Base-by-base conservation (phyloP, 2,329 filamentous ascomycete species). In the Ophiostoma australiae region DNA sequence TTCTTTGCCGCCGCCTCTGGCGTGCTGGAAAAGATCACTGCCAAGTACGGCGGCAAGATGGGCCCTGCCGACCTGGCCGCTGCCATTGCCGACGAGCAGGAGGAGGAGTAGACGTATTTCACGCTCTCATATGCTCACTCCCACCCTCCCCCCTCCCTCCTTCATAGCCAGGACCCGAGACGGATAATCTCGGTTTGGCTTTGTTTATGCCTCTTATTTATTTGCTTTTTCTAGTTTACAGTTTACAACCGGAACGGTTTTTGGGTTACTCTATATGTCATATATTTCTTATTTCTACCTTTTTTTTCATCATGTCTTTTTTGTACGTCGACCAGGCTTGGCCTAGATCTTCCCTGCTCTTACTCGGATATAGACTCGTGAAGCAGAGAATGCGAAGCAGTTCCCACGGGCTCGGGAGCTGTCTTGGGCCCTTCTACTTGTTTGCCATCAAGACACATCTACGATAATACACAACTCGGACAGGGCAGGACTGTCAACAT, bases 1-100 rank as follows among this genome's bases (percentile, higher is more conserved):
- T 94, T 97, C 78, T 86, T 97, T 67, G 93, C 93, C 41, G 91
- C 93, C 1, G 88, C 88, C 69, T 86, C 90, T 1, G 91, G 90
- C 17, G 85, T 89, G 77, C 81, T 94, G 67, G 86, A 84, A 35
- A 71, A 78, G 68, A 76, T 83, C 39, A 77, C 77, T 44, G 77
- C 75, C 52, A 78, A 80, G 72, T 71, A 70, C 63, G 70, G 69
- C 70, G 72, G 73, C 72, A 70, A 70, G 35, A 37, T 23, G n/a
- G 66, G 33, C 33, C 20, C 63, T 35, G 35, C 23, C 33, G 35
- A 37, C 33, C 20, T 39, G 63, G 63, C 39, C 35, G 11, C 35
- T 31, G 35, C 35, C 65, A 41, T 67, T 44, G 39, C n/a, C 35
- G 39, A 17, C n/a, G 63, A 37, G 5, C 39, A 67, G 23, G 35